Conservation (phyloP, 305 asterid genomes). For the Solanum hybrid region DNA sequence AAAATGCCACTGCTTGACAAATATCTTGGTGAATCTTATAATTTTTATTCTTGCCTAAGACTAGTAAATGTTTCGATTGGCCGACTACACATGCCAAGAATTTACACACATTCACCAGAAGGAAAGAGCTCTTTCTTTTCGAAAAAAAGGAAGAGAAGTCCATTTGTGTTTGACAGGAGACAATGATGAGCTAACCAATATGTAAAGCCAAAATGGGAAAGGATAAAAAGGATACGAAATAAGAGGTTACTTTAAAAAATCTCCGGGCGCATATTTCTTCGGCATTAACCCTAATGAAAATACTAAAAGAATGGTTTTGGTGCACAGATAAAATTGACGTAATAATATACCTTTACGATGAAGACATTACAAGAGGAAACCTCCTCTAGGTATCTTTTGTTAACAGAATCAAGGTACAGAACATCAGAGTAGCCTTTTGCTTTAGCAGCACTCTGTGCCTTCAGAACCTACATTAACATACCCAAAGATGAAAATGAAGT, state of each 20-base stretch:
- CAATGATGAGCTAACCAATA: background rate
- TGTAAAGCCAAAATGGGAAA: background rate
- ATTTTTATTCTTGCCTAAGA: background rate
- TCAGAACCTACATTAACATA: conserved; percentile 48
- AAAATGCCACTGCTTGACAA: background rate
- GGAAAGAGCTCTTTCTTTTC: background rate
- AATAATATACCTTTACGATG: conserved; percentile 66
- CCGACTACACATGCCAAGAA: background rate
- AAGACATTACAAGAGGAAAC: conserved; percentile 95
- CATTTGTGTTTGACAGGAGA: background rate
- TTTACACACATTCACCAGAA: background rate
- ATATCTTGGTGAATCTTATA: background rate
- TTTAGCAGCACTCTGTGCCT: conserved; percentile 93
- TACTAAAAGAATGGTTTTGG: background rate
- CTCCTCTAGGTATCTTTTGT: conserved; percentile 83
- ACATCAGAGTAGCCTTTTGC: conserved; percentile 93
- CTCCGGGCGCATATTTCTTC: background rate
- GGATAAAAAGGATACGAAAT: background rate
- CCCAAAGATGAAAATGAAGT: background rate
- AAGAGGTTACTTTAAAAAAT: background rate
- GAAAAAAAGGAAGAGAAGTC: background rate
- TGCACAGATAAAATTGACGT: background rate
- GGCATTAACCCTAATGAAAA: background rate
- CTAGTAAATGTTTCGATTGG: background rate
- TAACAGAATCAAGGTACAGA: conserved; percentile 67